A percentile compares a stretch with the other conserved stretches of the same genome.
phyloP scores from a whole-genome alignment of 805 yeast genomes.

The Kuraishia floccosa region DNA sequence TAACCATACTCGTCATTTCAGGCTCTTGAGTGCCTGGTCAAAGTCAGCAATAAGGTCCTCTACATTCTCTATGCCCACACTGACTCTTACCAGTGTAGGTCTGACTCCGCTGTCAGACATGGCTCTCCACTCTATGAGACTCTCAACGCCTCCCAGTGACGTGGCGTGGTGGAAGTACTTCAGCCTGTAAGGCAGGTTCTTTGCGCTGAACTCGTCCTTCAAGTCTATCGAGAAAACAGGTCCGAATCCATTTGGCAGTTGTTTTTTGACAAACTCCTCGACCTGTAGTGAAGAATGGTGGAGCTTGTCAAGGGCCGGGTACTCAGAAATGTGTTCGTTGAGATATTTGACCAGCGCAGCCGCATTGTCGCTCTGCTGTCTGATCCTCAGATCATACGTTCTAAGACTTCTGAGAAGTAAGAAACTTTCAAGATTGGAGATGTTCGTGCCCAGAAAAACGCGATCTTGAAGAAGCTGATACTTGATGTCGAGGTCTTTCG shows the following conservation, averaged over 20 bases:
- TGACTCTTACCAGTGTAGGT: constrained; percentile 54
- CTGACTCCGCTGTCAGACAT: constrained; percentile 51
- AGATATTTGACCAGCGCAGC: constrained; percentile 49
- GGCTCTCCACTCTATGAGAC: constrained; percentile 85
- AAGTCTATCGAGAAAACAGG: constrained; percentile 71
- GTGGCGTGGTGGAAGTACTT: constrained; percentile 83
- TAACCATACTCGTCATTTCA: neutral
- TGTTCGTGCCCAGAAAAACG: constrained; percentile 63
- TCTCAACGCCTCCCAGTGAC: constrained; percentile 87
- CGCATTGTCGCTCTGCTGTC: constrained; percentile 54
- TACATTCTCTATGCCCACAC: constrained; percentile 71
- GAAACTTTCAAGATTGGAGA: constrained; percentile 68
- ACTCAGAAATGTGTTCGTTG: constrained; percentile 32
- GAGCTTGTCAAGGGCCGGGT: constrained; percentile 37
- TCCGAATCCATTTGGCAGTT: constrained; percentile 50
- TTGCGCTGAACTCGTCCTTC: constrained; percentile 40
- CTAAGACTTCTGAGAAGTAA: constrained; percentile 70
- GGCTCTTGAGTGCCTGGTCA: constrained; percentile 34
- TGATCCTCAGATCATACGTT: constrained; percentile 65
- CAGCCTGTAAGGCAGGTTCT: constrained; percentile 48
- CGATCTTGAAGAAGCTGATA: constrained; percentile 48
- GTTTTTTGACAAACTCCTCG: constrained; percentile 55
- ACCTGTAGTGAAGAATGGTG: constrained; percentile 69
- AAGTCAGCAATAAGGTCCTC: constrained; percentile 72
- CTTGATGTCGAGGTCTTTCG: constrained; percentile 40